These are phyloP conservation scores for Trichopus zeylanicus DNA, from an alignment of 116 monocot genomes.

Conservation along the genomic window DNA sequence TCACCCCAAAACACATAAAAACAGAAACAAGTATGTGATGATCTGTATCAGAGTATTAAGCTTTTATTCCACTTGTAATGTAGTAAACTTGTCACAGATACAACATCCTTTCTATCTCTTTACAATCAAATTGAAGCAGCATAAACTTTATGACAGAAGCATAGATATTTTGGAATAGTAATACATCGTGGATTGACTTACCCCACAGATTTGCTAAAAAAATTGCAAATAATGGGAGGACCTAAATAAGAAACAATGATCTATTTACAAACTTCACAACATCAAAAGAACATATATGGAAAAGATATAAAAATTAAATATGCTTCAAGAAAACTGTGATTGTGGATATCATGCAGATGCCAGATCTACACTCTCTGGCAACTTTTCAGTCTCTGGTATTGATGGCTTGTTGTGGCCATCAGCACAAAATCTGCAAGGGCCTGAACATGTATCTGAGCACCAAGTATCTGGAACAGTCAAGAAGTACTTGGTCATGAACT, in stretches of 20 bases:
- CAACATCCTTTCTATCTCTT: background rate
- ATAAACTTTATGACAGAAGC: background rate
- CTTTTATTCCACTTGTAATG: background rate
- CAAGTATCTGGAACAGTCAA: slow-evolving; percentile 67
- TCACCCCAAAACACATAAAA: background rate
- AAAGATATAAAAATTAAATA: background rate
- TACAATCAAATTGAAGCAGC: background rate
- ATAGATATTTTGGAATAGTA: background rate
- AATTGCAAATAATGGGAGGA: slow-evolving; percentile 36
- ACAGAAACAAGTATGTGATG: background rate
- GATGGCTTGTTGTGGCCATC: slow-evolving; percentile 5
- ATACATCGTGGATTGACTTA: slow-evolving; percentile 12
- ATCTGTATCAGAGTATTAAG: background rate
- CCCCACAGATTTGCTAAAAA: slow-evolving; percentile 50
- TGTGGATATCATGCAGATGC: background rate
- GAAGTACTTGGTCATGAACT: slow-evolving; percentile 70
- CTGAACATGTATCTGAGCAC: slow-evolving; percentile 19
- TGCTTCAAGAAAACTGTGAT: background rate
- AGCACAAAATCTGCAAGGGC: slow-evolving; percentile 18
- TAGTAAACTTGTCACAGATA: background rate
- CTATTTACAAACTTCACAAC: slow-evolving; percentile 15
- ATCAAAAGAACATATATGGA: slow-evolving; percentile 1
- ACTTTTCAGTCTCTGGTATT: slow-evolving; percentile 4
- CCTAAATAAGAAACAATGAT: slow-evolving; percentile 3
- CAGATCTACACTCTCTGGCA: slow-evolving; percentile 6